Conservation (phyloP, 352 stramenopile species). For the Globisporangium nagaii region DNA sequence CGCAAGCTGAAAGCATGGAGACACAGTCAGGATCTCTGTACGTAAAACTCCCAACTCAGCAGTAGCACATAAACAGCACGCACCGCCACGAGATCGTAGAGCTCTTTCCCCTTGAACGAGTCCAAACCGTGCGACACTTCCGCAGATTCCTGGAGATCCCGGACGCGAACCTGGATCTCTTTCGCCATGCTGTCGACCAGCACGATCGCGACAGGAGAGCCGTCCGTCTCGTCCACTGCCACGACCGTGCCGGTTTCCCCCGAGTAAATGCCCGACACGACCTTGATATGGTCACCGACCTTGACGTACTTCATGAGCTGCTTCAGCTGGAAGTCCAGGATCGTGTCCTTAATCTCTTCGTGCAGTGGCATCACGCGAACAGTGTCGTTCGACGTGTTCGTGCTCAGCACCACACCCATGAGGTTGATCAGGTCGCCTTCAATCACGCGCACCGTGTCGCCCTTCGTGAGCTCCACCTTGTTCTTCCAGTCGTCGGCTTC, state of each 20-base stretch:
- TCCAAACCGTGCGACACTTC: conserved; percentile 87
- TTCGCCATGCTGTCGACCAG: conserved; percentile 87
- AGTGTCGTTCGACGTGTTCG: conserved; percentile 85
- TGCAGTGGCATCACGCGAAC: conserved; percentile 87
- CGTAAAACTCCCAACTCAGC: too few relatives aligned
- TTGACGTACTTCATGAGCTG: conserved; percentile 90
- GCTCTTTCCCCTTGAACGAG: conserved; percentile 87
- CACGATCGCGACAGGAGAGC: conserved; percentile 82
- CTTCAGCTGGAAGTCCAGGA: conserved; percentile 86
- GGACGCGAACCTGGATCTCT: conserved; percentile 88
- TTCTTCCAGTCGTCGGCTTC: conserved; percentile 87
- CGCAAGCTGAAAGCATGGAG: conserved; percentile 32
- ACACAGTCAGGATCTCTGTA: too few relatives aligned
- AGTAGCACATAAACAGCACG: conserved; percentile 11
- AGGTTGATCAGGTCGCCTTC: conserved; percentile 86
- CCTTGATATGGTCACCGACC: conserved; percentile 90
- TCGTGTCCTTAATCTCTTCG: conserved; percentile 89
- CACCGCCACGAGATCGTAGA: conserved; percentile 86
- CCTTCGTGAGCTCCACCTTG: conserved; percentile 86
- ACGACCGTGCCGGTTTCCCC: conserved; percentile 88
- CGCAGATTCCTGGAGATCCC: conserved; percentile 86
- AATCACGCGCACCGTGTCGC: conserved; percentile 84
- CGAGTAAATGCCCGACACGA: conserved; percentile 85
- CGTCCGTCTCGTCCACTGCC: conserved; percentile 79
- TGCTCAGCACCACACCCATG: conserved; percentile 87